These are phyloP conservation scores for Onygenales sp. DNA, from an alignment of 2,329 filamentous ascomycete species.

Conservation along the genomic window DNA sequence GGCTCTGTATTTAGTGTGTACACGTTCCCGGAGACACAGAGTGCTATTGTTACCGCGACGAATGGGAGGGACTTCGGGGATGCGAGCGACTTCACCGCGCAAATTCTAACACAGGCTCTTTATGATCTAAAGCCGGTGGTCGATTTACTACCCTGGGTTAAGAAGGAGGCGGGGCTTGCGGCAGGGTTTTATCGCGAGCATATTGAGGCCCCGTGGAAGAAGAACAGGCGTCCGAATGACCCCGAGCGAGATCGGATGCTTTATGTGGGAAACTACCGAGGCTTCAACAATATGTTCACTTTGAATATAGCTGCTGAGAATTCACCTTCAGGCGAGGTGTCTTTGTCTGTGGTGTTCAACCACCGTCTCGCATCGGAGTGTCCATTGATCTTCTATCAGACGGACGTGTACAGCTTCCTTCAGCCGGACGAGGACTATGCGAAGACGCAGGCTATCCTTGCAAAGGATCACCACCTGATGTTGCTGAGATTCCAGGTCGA, in stretches of 20 bases:
- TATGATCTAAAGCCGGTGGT: slow-evolving; percentile 11
- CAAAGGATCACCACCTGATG: not conserved
- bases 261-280: not conserved
- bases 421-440: not conserved
- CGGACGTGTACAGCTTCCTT: not conserved
- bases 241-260: not conserved
- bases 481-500: not conserved
- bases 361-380: not conserved
- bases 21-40: slow-evolving; percentile 20
- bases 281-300: not conserved
- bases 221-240: not conserved
- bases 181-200: not conserved
- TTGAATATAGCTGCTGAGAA: not conserved
- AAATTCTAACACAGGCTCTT: slow-evolving; percentile 11
- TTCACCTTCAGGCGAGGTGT: not conserved
- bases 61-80: slow-evolving; percentile 10
- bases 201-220: not conserved
- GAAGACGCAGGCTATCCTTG: not conserved
- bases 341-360: not conserved
- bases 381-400: not conserved
- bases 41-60: slow-evolving; percentile 18
- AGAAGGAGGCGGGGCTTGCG: not conserved
- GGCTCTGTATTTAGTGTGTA: slow-evolving; percentile 14
- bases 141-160: slow-evolving; percentile 4
- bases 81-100: slow-evolving; percentile 11